These are phyloP conservation scores for Prunus salicina DNA, from an alignment of 306 rosid species.

Conservation along the genomic window DNA sequence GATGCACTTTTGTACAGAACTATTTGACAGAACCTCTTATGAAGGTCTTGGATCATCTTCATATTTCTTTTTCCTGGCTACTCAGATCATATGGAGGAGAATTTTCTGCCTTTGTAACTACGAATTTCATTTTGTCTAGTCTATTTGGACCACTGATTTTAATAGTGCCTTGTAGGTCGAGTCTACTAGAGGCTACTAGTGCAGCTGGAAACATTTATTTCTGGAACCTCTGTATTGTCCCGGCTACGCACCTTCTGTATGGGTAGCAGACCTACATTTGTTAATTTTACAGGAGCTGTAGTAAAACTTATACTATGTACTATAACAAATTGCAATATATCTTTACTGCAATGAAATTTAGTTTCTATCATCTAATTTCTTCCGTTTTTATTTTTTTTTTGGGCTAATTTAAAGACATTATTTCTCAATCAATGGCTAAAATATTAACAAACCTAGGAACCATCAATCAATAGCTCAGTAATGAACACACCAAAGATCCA, in stretches of 20 bases:
- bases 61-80: background rate
- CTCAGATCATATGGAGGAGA: background rate
- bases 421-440: background rate
- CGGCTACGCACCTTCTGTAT: too few species aligned
- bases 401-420: background rate
- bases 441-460: too few species aligned
- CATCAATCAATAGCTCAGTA: too few species aligned
- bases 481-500: too few species aligned
- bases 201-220: background rate
- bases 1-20: background rate
- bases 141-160: background rate
- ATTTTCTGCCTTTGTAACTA: background rate
- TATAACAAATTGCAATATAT: background rate
- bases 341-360: background rate
- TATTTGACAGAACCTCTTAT: background rate
- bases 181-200: background rate
- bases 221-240: background rate
- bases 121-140: background rate
- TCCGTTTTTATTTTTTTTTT: background rate
- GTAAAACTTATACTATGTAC: background rate
- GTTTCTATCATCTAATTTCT: background rate
- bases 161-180: background rate
- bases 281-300: background rate
- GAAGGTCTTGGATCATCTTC: background rate
- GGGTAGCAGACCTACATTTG: background rate